A percentile compares a stretch with the other conserved stretches of the same genome.
Conservation (phyloP, 306 rosid species). For the Ammopiptanthus mongolicus region DNA sequence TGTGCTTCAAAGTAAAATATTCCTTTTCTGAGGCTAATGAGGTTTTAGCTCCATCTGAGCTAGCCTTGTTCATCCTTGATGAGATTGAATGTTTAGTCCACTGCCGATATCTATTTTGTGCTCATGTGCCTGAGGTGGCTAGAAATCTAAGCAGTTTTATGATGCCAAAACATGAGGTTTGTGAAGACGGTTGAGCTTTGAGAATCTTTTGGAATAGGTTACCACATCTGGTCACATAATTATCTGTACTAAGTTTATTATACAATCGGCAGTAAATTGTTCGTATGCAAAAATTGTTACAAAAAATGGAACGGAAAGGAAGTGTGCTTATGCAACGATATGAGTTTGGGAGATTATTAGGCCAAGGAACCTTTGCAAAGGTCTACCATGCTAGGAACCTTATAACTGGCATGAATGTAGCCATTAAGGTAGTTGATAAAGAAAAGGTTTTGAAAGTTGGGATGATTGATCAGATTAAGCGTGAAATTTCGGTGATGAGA, state of each 20-base stretch:
- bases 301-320: slow-evolving; percentile 65
- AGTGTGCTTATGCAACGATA: slow-evolving; percentile 72
- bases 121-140: slow-evolving; percentile 32
- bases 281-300: slow-evolving; percentile 16
- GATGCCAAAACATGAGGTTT: slow-evolving; percentile 42
- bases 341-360: slow-evolving; percentile 76
- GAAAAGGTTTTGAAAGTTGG: slow-evolving; percentile 85
- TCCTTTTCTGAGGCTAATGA: slow-evolving; percentile 40
- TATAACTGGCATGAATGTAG: slow-evolving; percentile 66
- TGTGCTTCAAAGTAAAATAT: slow-evolving; percentile 59
- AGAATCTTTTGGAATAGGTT: slow-evolving; percentile 18
- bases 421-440: slow-evolving; percentile 76
- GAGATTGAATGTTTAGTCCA: slow-evolving; percentile 42
- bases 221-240: slow-evolving; percentile 10
- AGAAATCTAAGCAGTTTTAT: slow-evolving; percentile 26
- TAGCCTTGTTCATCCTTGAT: slow-evolving; percentile 35
- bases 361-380: slow-evolving; percentile 99
- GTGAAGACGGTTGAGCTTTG: slow-evolving; percentile 73
- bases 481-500: slow-evolving; percentile 90
- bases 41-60: slow-evolving; percentile 39
- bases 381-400: slow-evolving; percentile 83
- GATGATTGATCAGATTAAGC: slow-evolving; percentile 83
- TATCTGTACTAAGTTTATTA: slow-evolving; percentile 4
- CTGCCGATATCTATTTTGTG: slow-evolving; percentile 18
- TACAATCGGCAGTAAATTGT: slow-evolving; percentile 22